Base-by-base conservation (phyloP, 371 early-diverging fungal genomes). In the Rhizopus stolonifer region DNA sequence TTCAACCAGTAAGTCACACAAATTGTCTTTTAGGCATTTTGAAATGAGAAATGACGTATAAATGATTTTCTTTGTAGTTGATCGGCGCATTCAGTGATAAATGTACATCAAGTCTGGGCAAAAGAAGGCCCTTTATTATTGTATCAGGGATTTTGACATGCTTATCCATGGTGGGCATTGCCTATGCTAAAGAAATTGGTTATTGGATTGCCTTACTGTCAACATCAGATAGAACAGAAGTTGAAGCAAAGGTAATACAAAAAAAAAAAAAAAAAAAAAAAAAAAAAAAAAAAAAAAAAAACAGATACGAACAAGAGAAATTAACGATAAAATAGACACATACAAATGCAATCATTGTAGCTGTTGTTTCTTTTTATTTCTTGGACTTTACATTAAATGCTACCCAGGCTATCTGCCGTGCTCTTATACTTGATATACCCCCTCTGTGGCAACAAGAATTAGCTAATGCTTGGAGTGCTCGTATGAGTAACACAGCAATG, bases 381-480 rank as follows among this genome's bases (percentile, higher is more conserved):
- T 61, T 90, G 9, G 91, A 90, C 54, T 89, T 90, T 50, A 78
- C 86, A 2, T 74, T 90, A 49, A 90, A 90, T 55, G 83, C 85
- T 1, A 74, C 64, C 2, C 83, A 83, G 49, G 84, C 87, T 2
- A 63, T 76, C 19, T 81, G 81, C 48, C 85, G 91, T 8, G 83
- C 87, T 3, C 60, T 90, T 17, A 83, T 88, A 44, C 77, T 90
- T 24, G 91, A 90, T 52, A 72, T 81, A 7, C 76, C 80, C 0
- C 84, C 83, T 2, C 67, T 79, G 4, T 61, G 72, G 40, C 85
- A 87, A 46, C 91, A 90, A 58, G 80, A 83, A 19, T 36, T 56
- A 9, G 82, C 81, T 1, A 86, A 78, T 60, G 85, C 86, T 0
- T 86, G 83, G 84, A 87, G 84, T 2, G 82, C 81, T 3, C 73